Conservation (phyloP, 2,329 filamentous ascomycete species). For the Talaromyces sp. region DNA sequence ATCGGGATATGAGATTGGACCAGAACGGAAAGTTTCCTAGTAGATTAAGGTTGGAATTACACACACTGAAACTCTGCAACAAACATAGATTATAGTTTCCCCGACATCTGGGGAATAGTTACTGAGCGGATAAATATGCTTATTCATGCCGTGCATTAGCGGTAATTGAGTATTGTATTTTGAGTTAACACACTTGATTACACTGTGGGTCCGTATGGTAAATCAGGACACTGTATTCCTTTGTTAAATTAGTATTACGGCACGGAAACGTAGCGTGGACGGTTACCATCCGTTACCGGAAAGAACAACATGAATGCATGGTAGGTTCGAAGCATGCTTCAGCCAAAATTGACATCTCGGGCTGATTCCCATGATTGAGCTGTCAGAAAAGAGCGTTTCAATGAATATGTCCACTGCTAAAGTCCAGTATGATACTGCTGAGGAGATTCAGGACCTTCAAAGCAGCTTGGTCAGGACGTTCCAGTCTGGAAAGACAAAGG, state of each 20-base stretch:
- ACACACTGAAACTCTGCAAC: background rate
- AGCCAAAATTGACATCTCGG: background rate
- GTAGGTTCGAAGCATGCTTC: background rate
- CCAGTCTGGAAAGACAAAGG: slow-evolving; percentile 33
- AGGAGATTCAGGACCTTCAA: background rate
- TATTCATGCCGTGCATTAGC: slow-evolving; percentile 9
- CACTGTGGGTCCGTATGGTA: background rate
- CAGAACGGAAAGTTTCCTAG: background rate
- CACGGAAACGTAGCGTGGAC: background rate
- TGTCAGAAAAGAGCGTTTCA: background rate
- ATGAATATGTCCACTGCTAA: background rate
- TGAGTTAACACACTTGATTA: background rate
- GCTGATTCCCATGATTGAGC: background rate
- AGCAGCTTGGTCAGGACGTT: slow-evolving; percentile 23
- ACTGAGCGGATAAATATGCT: background rate
- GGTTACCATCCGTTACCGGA: background rate
- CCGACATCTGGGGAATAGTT: slow-evolving; percentile 1
- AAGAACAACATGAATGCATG: background rate
- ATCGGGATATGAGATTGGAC: background rate
- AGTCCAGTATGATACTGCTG: background rate
- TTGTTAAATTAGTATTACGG: background rate
- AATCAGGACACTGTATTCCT: fast-evolving
- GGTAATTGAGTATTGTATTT: background rate
- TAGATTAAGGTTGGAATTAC: background rate
- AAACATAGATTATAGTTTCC: background rate